Base-by-base conservation (phyloP, 2,329 filamentous ascomycete species). In the Penicillium sp. region DNA sequence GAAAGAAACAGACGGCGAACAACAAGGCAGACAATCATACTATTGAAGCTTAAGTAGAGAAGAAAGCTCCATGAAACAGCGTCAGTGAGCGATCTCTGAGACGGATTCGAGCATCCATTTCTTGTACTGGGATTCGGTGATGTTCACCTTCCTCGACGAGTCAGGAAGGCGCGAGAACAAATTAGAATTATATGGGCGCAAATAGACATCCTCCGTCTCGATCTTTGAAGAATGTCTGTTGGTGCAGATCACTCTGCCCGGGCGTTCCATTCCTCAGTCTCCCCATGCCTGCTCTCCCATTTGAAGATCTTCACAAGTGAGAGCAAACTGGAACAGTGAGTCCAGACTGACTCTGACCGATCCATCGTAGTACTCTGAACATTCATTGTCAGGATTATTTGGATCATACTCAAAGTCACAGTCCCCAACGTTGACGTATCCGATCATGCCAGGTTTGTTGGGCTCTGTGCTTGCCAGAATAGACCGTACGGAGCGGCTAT, bases 381-480 rank as follows among this genome's bases (percentile, higher is more conserved):
- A 33, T 6, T 61, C 49, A 35, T 58, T 41, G 37, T 54, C 56
- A 7, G 33, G 43, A 14, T 57, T 41, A 18, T 59, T 43, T 14
- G 41, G 40, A 24, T 54, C 41, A 18, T 39, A 39, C 7, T 39
- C n/a, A 40, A 58, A 58, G n/a, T 19, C 14, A 56, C 46, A 44
- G 46, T 58, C 58, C 3, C 57, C 18, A 6, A 51, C 31, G 18
- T 54, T 60, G n/a, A 60, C 50, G 39, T 60, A 51, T 51, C 58
- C 58, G 44, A 54, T 40, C 39, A 58, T n/a, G 19, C 33, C 31
- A 39, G 55, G 27, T 16, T 47, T 19, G 5, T 14, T 19, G 4
- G 55, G 59, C 55, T 53, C 55, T 24, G 59, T 14, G 22, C 59
- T 60, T 46, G 59, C 59, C 14, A 60, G 18, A 50, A 60, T 60